Base-by-base conservation (phyloP, 108 stramenopile genomes). In the Skeletonema costatum region DNA sequence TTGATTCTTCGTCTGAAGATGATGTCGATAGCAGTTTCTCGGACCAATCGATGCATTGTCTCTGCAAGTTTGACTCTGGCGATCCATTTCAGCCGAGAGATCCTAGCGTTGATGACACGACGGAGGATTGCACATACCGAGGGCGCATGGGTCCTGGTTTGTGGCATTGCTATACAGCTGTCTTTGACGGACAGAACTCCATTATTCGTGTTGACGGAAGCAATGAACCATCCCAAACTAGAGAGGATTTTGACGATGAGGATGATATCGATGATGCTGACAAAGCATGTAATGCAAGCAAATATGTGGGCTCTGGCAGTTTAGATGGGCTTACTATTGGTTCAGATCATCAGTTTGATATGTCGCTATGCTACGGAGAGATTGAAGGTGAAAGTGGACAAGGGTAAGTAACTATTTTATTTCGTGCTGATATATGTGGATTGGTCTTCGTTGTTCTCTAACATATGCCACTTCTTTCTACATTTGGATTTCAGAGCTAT, bases 321-420 rank as follows among this genome's bases (percentile, higher is more conserved):
- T 71, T 95, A 60, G 92, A 95, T 73, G 94, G 94, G 14, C 68
- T 95, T 5, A 89, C 93, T 0, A 91, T 95, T 68, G 94, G 94
- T 32, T 91, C 94, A 5, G 94, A 95, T 80, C 94, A 95, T 71
- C 56, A 68, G 17, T 95, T 92, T 68, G 88, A 90, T 48, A 89
- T 95, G 89, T 87, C 90, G 10, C 77, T 95, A 10, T 93, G 94
- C 61, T 90, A 81, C 63, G 94, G 94, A 17, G 91, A 91, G 61
- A 89, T 92, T 29, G 87, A 90, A 71, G 94, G 93, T 21, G 87
- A 73, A 39, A 72, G 72, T 46, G 76, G 81, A 16, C 58, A 77
- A 82, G 81, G 77, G 36, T 51, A 19, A 51, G 63, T 41, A 9
- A 11, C 10, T 41, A n/a, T n/a, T n/a, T n/a, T n/a, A n/a, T 41